A percentile compares a stretch with the other conserved stretches of the same genome.
phyloP scores from a whole-genome alignment of 495 filamentous ascomycete species.

The Aspergillus heteromorphus region DNA sequence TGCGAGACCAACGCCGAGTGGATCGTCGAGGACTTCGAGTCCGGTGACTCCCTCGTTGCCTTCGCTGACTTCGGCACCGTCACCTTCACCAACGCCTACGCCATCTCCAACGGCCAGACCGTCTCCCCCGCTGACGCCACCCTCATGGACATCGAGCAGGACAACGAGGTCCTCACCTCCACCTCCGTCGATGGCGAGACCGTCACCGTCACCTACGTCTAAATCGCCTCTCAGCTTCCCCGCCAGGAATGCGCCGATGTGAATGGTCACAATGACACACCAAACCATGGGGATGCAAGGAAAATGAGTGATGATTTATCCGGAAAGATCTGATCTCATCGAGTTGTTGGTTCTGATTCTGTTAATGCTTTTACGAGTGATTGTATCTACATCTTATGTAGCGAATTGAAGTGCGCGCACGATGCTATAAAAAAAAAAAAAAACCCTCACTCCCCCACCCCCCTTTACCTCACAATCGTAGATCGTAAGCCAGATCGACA shows the following conservation, averaged over 20 bases:
- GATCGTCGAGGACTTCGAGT: conserved; percentile 57
- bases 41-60: conserved; percentile 35
- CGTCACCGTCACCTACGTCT: conserved; percentile 25
- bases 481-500: background rate
- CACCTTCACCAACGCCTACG: conserved; percentile 37
- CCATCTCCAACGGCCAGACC: conserved; percentile 17
- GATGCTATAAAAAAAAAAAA: background rate
- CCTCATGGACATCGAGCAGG: conserved; percentile 46
- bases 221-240: background rate
- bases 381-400: background rate
- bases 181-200: conserved; percentile 30
- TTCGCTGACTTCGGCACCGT: conserved; percentile 52
- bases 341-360: background rate
- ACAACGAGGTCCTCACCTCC: conserved; percentile 35
- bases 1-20: conserved; percentile 49
- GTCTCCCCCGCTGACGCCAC: conserved; percentile 34
- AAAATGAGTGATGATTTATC: background rate
- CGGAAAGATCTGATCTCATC: background rate
- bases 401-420: background rate
- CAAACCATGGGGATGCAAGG: background rate
- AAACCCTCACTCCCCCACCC: no score
- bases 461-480: background rate
- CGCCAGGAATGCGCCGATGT: no score
- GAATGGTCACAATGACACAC: background rate
- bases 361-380: background rate